These are phyloP conservation scores for Tolypocladium pustulatum DNA, from an alignment of 2,329 filamentous ascomycete genomes.

Conservation along the genomic window DNA sequence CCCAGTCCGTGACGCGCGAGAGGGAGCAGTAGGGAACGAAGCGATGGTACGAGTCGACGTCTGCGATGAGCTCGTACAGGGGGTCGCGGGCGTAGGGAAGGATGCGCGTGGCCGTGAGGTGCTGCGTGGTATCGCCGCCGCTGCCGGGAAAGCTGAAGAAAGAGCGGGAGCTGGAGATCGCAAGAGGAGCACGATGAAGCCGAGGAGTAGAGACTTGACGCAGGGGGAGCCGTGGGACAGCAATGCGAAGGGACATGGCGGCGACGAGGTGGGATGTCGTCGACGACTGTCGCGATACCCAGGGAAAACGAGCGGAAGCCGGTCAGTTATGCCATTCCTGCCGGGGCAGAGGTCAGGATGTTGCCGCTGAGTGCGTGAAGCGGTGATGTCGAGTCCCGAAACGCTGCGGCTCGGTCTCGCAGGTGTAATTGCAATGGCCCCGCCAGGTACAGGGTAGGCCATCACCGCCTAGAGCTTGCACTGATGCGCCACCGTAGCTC, in stretches of 20 bases:
- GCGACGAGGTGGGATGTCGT: neutral
- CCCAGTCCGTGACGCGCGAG: conserved; percentile 69
- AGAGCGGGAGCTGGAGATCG: conserved; percentile 6
- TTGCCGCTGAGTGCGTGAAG: neutral
- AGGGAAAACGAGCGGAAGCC: neutral
- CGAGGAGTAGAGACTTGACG: conserved; percentile 2
- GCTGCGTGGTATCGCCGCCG: conserved; percentile 39
- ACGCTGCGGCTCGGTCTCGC: no score
- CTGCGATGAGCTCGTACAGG: conserved; percentile 79
- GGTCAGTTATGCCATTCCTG: neutral
- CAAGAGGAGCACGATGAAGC: conserved; percentile 6
- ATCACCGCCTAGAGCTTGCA: no score
- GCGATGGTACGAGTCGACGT: conserved; percentile 70
- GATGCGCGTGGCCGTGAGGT: conserved; percentile 60
- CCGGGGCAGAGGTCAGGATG: neutral
- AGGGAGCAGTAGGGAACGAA: conserved; percentile 89
- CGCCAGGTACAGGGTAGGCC: neutral
- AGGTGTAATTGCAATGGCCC: neutral
- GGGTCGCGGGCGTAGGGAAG: conserved; percentile 62
- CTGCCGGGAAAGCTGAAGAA: conserved; percentile 7
- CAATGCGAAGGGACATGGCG: conserved; percentile 7
- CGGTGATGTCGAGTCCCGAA: neutral
- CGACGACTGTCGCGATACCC: neutral
- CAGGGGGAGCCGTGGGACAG: neutral
- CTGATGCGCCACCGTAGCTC: neutral